Evolutionary conservation across 345 rosid genomes (phyloP), one percentile per base, ranked within the genome.

Genomic region (Arabis alpina): DNA sequence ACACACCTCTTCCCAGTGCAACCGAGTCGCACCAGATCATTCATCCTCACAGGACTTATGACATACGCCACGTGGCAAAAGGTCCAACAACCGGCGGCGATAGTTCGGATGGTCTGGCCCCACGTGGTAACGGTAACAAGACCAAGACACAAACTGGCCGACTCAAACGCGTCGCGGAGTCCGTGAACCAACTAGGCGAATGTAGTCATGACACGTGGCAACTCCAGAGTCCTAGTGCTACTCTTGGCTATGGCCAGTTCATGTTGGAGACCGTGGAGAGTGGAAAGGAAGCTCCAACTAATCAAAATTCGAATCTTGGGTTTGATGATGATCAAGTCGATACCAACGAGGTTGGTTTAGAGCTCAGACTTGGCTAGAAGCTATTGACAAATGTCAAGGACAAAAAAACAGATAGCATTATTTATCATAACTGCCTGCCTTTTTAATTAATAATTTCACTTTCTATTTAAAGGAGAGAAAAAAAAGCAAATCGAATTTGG

Each of bases 21-120:
- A 61, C 64, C 7, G 53, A 74, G 41, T 71, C 68, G 8, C 75
- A 78, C 62, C 64, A 64, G 73, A 71, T 71, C 62, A 61, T 54
- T 52, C 81, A 82, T 49, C 83, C 87, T 57, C 83, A 70, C 68
- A 78, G 70, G 51, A 57, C 82, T 47, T 81, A 74, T 50, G 95
- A 86, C 77, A 85, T 86, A 15, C 92, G 92, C 73, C 89, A 86
- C 76, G 86, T 85, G 58, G 61, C 84, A 11, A 85, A 67, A 78
- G 81, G 77, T 24, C 61, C 74, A 43, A 16, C 27, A 70, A 19
- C 74, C 14, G 40, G 60, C 50, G 62, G 56, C n/a, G 73, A 66
- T 10, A 74, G 62, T 36, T 74, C 73, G 36, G 73, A 61, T 43
- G 34, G 54, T 41, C 40, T 65, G 34, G 59, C 70, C 4, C 51